phyloP scores from a whole-genome alignment of 306 rosid species.

The Corylus heterophylla region DNA sequence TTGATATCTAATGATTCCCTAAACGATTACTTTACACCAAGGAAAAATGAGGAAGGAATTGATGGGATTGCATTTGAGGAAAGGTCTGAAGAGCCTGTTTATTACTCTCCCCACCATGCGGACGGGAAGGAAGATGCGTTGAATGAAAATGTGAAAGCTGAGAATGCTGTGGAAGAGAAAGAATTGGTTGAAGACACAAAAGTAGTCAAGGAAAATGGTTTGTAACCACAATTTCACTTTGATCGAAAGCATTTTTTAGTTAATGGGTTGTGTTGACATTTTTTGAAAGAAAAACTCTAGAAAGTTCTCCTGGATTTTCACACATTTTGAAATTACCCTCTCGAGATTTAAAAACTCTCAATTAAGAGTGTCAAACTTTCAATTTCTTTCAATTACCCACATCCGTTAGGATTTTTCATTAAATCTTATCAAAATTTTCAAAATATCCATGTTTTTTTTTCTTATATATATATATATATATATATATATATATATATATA shows the following conservation, averaged over 20 bases:
- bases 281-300: neutral
- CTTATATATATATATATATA: no score
- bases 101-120: conserved; percentile 32
- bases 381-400: no score
- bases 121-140: conserved; percentile 19
- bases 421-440: no score
- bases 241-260: neutral
- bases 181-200: neutral
- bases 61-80: conserved; percentile 35
- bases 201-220: conserved; percentile 33
- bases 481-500: no score
- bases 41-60: conserved; percentile 32
- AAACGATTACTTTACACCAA: conserved; percentile 22
- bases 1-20: conserved; percentile 31
- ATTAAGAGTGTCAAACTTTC: no score
- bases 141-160: neutral
- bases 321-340: no score
- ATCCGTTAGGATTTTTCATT: no score
- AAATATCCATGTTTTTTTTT: no score
- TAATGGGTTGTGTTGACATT: neutral
- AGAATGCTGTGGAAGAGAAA: neutral
- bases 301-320: no score
- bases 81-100: conserved; percentile 34
- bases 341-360: no score
- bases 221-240: neutral